A percentile compares a stretch with the other conserved stretches of the same genome.
phyloP scores from a whole-genome alignment of 2,329 filamentous ascomycete genomes.

The Teratosphaeria pseudoeucalypti region DNA sequence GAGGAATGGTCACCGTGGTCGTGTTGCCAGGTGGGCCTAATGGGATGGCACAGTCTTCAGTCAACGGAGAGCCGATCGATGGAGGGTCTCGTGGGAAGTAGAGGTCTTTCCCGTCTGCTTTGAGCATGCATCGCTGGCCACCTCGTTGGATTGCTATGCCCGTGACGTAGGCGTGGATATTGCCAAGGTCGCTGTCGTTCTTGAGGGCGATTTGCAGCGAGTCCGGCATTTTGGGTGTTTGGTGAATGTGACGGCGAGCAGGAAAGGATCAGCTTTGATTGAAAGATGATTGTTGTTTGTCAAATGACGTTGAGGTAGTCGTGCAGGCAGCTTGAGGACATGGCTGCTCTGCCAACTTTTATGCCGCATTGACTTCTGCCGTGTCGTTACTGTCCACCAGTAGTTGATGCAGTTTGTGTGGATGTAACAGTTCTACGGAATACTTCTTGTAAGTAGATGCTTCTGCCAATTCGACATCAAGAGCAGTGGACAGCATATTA shows the following conservation, averaged over 20 bases:
- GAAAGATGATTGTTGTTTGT: background rate
- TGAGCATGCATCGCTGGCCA: conserved; percentile 23
- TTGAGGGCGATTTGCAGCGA: conserved; percentile 25
- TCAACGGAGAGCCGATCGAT: conserved; percentile 21
- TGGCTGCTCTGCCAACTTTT: background rate
- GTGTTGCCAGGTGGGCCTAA: conserved; percentile 25
- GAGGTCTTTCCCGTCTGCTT: conserved; percentile 24
- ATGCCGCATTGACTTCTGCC: background rate
- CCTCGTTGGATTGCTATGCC: conserved; percentile 26
- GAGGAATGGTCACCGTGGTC: conserved; percentile 18
- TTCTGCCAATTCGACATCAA: too few relatives aligned
- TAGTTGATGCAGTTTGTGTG: background rate
- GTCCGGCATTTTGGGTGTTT: conserved; percentile 20
- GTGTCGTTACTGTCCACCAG: background rate
- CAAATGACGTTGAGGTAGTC: background rate
- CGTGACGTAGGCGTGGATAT: conserved; percentile 20
- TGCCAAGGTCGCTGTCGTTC: conserved; percentile 24
- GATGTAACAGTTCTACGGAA: background rate
- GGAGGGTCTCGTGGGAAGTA: conserved; percentile 25
- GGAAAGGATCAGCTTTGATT: background rate
- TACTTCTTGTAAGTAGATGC: background rate
- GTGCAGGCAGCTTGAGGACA: background rate
- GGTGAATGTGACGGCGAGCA: background rate
- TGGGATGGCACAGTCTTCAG: conserved; percentile 28
- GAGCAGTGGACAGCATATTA: too few relatives aligned